Conservation (phyloP, 2,329 filamentous ascomycete species). For the Monilinia laxa region DNA sequence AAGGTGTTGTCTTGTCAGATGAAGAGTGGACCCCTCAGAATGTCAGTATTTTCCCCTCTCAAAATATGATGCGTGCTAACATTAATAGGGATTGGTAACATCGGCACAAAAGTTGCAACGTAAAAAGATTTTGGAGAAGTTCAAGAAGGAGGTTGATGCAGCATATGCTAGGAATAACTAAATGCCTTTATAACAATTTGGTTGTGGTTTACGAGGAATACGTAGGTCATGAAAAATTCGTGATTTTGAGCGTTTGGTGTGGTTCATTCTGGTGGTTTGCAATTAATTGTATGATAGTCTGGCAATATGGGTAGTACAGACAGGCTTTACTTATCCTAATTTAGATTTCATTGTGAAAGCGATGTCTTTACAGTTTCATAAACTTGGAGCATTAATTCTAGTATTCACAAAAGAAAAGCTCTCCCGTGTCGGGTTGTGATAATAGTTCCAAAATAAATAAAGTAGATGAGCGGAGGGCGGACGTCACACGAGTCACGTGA, state of each 20-base stretch:
- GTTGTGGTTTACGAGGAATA: slow-evolving; percentile 18
- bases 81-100: slow-evolving; percentile 58
- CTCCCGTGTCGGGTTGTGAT: not conserved
- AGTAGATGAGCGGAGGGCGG: no score
- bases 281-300: slow-evolving; percentile 23
- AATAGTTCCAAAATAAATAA: not conserved
- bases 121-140: slow-evolving; percentile 63
- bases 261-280: slow-evolving; percentile 15
- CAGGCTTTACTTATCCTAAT: slow-evolving; percentile 16
- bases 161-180: slow-evolving; percentile 35
- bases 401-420: not conserved
- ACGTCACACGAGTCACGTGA: not conserved
- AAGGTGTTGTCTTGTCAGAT: slow-evolving; percentile 74
- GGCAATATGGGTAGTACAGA: slow-evolving; percentile 12
- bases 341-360: slow-evolving; percentile 15
- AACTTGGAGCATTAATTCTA: not conserved
- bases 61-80: slow-evolving; percentile 42
- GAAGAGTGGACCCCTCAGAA: slow-evolving; percentile 87
- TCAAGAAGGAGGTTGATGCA: slow-evolving; percentile 57
- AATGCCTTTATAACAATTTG: not conserved
- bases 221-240: slow-evolving; percentile 9
- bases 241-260: slow-evolving; percentile 4
- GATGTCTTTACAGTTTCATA: not conserved
- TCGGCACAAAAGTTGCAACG: slow-evolving; percentile 73
- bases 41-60: slow-evolving; percentile 54